Conservation (phyloP, 495 filamentous ascomycete genomes). For the Cudoniella acicularis region DNA sequence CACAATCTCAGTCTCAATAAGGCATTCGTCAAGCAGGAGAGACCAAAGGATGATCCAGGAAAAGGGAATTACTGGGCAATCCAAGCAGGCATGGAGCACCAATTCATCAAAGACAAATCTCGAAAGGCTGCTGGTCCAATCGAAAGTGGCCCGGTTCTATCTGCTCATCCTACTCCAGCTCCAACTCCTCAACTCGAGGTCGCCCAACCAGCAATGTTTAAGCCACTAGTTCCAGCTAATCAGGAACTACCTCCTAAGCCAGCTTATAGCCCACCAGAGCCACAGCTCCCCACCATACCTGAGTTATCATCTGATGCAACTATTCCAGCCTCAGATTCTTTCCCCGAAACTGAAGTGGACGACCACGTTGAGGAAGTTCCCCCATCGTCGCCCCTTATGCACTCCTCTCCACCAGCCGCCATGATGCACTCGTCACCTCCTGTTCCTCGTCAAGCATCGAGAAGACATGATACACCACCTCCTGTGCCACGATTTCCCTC, state of each 20-base stretch:
- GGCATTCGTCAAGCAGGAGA: constrained; percentile 92
- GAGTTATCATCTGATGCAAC: constrained; percentile 95
- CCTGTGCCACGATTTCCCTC: constrained; percentile 55
- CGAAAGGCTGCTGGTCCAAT: constrained; percentile 35
- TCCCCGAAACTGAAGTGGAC: constrained; percentile 58
- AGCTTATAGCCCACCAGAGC: constrained; percentile 8
- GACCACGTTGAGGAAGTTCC: constrained; percentile 43
- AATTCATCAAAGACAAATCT: constrained; percentile 84
- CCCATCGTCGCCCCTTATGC: constrained; percentile 60
- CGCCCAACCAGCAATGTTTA: constrained; percentile 4
- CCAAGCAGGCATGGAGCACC: constrained; percentile 77
- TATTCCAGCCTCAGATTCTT: constrained; percentile 77
- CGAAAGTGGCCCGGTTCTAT: constrained; percentile 17
- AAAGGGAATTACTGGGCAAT: constrained; percentile 99
- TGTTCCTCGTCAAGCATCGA: constrained; percentile 57
- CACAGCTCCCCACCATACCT: constrained; percentile 25
- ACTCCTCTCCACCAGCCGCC: constrained; percentile 34
- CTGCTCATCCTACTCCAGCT: constrained; percentile 4
- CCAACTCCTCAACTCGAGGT: constrained; percentile 10
- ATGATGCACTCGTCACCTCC: constrained; percentile 84
- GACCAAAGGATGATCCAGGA: constrained; percentile 94
- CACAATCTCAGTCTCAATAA: constrained; percentile 98
- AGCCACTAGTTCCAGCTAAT: constrained; percentile 17
- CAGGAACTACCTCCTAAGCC: constrained; percentile 12
- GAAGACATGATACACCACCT: constrained; percentile 72